Evolutionary conservation across 441 rosid genomes (phyloP).

Genomic region (Mallotus japonicus): DNA sequence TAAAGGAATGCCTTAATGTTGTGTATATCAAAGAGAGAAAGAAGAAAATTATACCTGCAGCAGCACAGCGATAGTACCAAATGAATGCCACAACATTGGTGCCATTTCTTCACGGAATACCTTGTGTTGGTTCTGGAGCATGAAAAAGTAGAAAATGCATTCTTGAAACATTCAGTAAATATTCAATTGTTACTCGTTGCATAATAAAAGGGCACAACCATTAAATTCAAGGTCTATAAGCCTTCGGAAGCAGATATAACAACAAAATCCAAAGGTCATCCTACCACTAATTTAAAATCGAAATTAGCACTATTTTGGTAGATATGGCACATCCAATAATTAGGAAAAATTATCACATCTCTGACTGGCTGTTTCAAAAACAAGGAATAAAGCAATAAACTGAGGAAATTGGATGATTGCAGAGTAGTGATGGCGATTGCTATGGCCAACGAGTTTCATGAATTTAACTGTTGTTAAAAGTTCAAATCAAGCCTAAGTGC

Average conservation of each 20-base stretch:
- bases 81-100: slow-evolving; percentile 41
- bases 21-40: not conserved
- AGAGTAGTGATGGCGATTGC: not conserved
- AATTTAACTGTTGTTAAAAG: not conserved
- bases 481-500: not conserved
- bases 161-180: not conserved
- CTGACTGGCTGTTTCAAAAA: not conserved
- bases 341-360: not conserved
- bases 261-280: not conserved
- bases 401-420: not conserved
- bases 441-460: not conserved
- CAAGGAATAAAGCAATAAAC: not conserved
- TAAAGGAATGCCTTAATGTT: not conserved
- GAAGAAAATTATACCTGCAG: slow-evolving; percentile 32
- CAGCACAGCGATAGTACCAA: slow-evolving; percentile 27
- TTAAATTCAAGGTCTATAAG: not conserved
- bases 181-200: not conserved
- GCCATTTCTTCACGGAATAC: slow-evolving; percentile 33
- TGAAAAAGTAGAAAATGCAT: not conserved
- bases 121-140: slow-evolving; percentile 42
- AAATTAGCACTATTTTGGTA: not conserved
- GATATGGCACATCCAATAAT: not conserved
- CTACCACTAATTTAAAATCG: not conserved
- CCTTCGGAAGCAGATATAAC: not conserved
- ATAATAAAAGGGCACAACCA: not conserved